Base-by-base conservation (phyloP, 225 moss, liverwort and hornwort species). In the Lunularia cruciata region DNA sequence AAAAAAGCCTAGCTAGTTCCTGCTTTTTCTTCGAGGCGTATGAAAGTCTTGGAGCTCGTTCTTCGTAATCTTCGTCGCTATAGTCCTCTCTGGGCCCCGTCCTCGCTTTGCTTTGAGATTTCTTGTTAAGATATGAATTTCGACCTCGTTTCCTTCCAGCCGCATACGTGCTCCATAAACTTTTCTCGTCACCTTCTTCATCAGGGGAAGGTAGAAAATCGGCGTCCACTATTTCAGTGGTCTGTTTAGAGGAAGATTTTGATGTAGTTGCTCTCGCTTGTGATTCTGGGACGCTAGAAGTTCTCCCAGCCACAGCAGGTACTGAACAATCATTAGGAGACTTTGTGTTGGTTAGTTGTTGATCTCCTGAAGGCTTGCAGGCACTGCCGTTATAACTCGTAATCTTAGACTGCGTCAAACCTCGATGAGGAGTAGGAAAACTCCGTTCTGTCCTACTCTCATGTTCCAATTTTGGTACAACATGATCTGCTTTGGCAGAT, bases 391-490 rank as follows among this genome's bases (percentile, higher is more conserved):
- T 76, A 69, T 86, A 88, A 61, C 83, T 78, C 8, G 86, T 81
- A 23, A 95, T 77, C 60, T 84, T 91, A 47, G 88, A 86, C 75
- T 95, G 94, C 71, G 75, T 75, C 58, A 81, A 70, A 63, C 37
- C 77, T 75, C 80, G 79, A 42, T 52, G 75, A 31, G 81, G 72
- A 60, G 43, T 76, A 8, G 72, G 45, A 45, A 27, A 26, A 46
- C 71, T 77, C 62, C 68, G 64, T 64, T 86, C 88, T 60, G 75
- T 78, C 64, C 65, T 74, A 16, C 32, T 76, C 66, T 84, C 81
- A 27, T 13, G 18, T 46, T 49, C 73, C 20, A 51, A 69, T 25
- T 69, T 74, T 57, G 64, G 73, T 67, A 60, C 33, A 63, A 73
- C 32, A 30, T 57, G 74, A 63, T 72, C 82, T 58, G 58, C 63